phyloP scores from a whole-genome alignment of 306 rosid species.

The Parietaria judaica region DNA sequence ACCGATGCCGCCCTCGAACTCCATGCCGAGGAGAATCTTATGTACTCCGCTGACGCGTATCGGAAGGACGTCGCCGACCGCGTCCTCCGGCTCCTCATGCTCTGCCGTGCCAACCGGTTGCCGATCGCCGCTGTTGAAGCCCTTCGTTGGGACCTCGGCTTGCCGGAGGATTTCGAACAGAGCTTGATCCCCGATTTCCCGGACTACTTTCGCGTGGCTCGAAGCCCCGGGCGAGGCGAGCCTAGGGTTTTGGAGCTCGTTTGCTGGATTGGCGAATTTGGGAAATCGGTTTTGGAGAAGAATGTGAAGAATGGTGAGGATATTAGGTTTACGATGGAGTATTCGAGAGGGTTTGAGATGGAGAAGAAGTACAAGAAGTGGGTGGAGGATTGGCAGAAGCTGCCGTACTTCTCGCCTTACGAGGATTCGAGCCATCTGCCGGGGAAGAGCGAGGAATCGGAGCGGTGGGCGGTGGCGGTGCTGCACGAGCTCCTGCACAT shows the following conservation, averaged over 20 bases:
- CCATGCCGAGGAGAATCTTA: constrained; percentile 42
- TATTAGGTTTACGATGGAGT: constrained; percentile 44
- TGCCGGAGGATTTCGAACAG: constrained; percentile 41
- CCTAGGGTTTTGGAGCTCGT: constrained; percentile 54
- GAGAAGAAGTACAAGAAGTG: constrained; percentile 68
- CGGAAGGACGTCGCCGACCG: constrained; percentile 51
- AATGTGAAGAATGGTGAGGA: background rate
- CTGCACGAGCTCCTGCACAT: constrained; percentile 79
- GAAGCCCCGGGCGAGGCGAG: constrained; percentile 11
- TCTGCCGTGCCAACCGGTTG: constrained; percentile 37
- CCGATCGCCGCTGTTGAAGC: constrained; percentile 36
- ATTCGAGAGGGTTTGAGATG: constrained; percentile 62
- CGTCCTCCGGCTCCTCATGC: constrained; percentile 63
- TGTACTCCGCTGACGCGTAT: constrained; percentile 35
- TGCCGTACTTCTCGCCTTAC: constrained; percentile 73
- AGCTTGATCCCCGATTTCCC: constrained; percentile 61
- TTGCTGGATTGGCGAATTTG: constrained; percentile 63
- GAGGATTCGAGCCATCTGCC: constrained; percentile 53
- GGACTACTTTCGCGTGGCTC: constrained; percentile 43
- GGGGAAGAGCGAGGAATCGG: constrained; percentile 55
- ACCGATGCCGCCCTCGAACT: constrained; percentile 35
- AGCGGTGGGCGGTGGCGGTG: constrained; percentile 63
- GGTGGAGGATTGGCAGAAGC: constrained; percentile 65
- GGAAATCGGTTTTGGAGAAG: constrained; percentile 52
- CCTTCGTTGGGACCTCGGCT: constrained; percentile 77